phyloP scores from a whole-genome alignment of 2,329 filamentous ascomycete genomes.

The Epichloe scottii region DNA sequence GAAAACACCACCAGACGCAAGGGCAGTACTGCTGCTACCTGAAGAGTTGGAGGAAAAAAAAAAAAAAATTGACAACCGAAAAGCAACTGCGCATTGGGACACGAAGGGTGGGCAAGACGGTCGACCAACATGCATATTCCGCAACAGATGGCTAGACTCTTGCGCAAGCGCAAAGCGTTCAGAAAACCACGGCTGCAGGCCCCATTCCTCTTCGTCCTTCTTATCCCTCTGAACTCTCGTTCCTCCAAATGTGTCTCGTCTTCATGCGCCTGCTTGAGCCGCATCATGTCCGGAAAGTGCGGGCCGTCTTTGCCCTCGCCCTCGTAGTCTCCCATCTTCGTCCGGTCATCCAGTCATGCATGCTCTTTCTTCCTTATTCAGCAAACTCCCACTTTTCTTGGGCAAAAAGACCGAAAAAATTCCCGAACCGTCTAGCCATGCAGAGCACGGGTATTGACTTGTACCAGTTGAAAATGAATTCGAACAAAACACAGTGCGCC shows the following conservation, averaged over 20 bases:
- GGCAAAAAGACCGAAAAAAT: neutral
- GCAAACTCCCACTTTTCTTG: neutral
- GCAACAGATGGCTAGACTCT: neutral
- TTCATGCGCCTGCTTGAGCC: neutral
- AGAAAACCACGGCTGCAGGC: neutral
- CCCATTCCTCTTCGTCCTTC: neutral
- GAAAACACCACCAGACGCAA: too few relatives aligned
- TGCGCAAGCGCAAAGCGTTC: neutral
- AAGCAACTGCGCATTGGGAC: neutral
- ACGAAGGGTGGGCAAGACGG: neutral
- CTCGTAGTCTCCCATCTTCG: constrained; percentile 1
- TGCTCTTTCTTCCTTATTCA: neutral
- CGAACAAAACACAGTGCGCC: neutral
- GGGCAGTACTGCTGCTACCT: too few relatives aligned
- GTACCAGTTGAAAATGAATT: neutral
- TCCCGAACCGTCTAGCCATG: neutral
- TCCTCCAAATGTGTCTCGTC: neutral
- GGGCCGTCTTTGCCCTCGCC: neutral
- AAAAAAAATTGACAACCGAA: neutral
- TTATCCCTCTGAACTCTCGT: neutral
- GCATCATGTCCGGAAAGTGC: neutral
- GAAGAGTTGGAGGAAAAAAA: neutral
- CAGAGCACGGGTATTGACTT: neutral
- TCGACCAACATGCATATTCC: neutral
- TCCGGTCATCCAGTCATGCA: neutral